These are phyloP conservation scores for Aureobasidium leucospermi DNA, from an alignment of 2,329 filamentous ascomycete species.

Conservation along the genomic window DNA sequence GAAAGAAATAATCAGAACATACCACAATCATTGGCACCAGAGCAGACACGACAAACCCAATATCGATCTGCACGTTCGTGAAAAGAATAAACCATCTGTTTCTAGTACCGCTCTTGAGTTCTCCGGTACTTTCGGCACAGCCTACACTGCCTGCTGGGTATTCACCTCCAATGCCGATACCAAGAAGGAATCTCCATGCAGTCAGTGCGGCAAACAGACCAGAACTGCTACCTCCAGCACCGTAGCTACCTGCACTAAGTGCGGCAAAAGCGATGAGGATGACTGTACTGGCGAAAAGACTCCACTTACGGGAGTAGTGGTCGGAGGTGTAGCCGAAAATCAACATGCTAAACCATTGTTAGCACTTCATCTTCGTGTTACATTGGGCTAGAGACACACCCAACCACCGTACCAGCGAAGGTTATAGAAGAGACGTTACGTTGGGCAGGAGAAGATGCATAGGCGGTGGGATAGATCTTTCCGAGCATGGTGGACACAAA, in stretches of 20 bases:
- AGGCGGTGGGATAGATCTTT: constrained; percentile 61
- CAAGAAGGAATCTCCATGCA: constrained; percentile 76
- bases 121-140: constrained; percentile 74
- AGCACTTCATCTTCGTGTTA: constrained; percentile 25
- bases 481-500: constrained; percentile 72
- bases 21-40: constrained; percentile 66
- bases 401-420: constrained; percentile 76
- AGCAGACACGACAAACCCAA: constrained; percentile 73
- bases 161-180: constrained; percentile 48
- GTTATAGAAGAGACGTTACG: constrained; percentile 74
- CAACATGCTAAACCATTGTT: constrained; percentile 46
- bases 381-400: not conserved
- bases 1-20: constrained; percentile 18
- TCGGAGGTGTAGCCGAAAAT: constrained; percentile 76
- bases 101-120: constrained; percentile 71
- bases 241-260: constrained; percentile 69
- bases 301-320: constrained; percentile 76
- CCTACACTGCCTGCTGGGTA: constrained; percentile 80
- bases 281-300: constrained; percentile 70
- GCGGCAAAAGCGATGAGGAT: constrained; percentile 82
- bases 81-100: constrained; percentile 79
- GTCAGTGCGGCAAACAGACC: constrained; percentile 73
- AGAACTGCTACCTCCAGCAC: constrained; percentile 56
- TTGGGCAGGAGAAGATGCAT: constrained; percentile 58
- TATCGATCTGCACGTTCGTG: constrained; percentile 81